Percentiles rank a stretch among this genome's conserved stretches.
phyloP scores from a whole-genome alignment of 192 early-diverging fungal genomes.

The Coemansia sp. region DNA sequence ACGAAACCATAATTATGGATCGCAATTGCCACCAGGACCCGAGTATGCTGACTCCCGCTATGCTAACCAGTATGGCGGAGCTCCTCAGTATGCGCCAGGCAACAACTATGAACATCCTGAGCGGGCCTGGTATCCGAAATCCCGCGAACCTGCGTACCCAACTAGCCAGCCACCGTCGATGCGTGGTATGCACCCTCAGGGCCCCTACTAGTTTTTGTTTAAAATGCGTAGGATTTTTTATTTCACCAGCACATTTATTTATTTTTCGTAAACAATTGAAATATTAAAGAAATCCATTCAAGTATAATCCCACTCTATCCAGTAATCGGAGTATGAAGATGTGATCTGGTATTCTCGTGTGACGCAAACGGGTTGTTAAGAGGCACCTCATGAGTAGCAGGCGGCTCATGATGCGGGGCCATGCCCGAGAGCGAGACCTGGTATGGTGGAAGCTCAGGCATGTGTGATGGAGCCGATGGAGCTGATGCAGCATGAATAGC shows the following conservation, averaged over 20 bases:
- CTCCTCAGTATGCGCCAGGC: not conserved
- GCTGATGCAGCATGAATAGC: not conserved
- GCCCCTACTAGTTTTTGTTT: not conserved
- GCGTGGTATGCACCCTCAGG: not conserved
- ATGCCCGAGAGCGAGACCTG: not conserved
- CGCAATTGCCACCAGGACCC: constrained; percentile 4
- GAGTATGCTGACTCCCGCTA: constrained; percentile 9
- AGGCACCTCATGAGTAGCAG: not conserved
- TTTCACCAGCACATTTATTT: not conserved
- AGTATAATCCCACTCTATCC: constrained; percentile 6
- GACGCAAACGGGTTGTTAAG: constrained; percentile 11
- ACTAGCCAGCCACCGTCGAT: constrained; percentile 4
- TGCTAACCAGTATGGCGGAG: not conserved
- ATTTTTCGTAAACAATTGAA: not conserved
- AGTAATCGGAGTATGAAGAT: constrained; percentile 44
- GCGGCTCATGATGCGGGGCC: constrained; percentile 1
- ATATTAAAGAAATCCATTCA: no score
- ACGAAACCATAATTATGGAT: not conserved
- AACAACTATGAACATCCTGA: constrained; percentile 7
- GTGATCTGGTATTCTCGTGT: constrained; percentile 14
- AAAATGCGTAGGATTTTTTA: not conserved
- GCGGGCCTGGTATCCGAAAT: constrained; percentile 7
- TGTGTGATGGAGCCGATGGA: not conserved
- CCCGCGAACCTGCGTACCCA: constrained; percentile 8
- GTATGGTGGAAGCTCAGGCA: constrained; percentile 9